Evolutionary conservation across 805 yeast genomes (phyloP).

Genomic region (Metschnikowia anglica): DNA sequence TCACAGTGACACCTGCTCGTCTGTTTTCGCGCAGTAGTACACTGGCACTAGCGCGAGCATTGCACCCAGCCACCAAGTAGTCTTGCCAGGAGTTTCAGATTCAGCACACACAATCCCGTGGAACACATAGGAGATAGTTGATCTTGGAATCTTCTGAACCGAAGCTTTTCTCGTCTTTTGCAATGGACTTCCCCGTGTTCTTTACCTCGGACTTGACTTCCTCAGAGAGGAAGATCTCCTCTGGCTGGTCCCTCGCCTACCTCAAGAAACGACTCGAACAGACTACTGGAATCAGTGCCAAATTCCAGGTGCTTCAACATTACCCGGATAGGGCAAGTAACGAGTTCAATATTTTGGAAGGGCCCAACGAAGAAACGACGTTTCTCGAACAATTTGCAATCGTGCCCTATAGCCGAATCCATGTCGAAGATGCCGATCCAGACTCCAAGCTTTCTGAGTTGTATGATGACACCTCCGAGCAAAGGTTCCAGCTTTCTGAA

Average conservation of each 20-base stretch:
- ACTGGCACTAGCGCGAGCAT: no score
- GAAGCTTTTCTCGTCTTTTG: no score
- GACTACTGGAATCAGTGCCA: conserved; percentile 72
- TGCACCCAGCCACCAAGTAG: no score
- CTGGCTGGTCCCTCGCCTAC: conserved; percentile 56
- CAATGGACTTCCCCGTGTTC: conserved; percentile 49
- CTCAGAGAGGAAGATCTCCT: conserved; percentile 65
- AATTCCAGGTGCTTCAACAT: conserved; percentile 49
- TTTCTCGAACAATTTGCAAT: conserved; percentile 30
- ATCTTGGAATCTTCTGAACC: no score
- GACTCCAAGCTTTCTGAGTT: conserved; percentile 49
- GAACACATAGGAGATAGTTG: no score
- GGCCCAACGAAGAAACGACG: conserved; percentile 20
- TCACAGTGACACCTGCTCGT: no score
- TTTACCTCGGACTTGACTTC: conserved; percentile 66
- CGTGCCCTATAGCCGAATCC: conserved; percentile 47
- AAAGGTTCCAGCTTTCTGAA: conserved; percentile 48
- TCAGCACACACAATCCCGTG: no score
- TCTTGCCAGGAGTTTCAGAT: no score
- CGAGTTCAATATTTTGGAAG: conserved; percentile 30
- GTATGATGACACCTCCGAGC: conserved; percentile 30
- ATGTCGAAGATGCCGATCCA: conserved; percentile 56
- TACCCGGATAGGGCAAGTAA: conserved; percentile 42
- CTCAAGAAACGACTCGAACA: conserved; percentile 58
- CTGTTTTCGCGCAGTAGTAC: no score